These are phyloP conservation scores for Metschnikowia similis DNA, from an alignment of 805 yeast genomes.

Conservation along the genomic window DNA sequence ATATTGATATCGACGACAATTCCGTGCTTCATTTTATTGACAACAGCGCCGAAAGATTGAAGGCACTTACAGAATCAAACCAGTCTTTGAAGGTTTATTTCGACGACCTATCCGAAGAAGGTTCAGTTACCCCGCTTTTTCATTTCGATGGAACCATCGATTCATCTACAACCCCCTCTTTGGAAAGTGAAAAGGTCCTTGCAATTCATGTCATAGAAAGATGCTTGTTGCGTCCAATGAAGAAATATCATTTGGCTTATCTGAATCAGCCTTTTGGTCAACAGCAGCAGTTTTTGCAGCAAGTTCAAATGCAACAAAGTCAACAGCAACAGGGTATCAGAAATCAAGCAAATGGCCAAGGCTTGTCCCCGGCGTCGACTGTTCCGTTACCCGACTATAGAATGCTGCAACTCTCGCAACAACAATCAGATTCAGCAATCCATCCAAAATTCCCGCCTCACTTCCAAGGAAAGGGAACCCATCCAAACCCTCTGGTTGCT, in stretches of 20 bases:
- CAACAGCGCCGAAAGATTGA: conserved; percentile 41
- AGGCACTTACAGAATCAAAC: conserved; percentile 30
- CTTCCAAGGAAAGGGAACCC: conserved; percentile 1
- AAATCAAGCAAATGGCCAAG: neutral
- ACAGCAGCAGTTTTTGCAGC: conserved; percentile 23
- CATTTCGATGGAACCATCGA: conserved; percentile 36
- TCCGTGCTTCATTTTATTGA: conserved; percentile 47
- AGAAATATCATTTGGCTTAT: conserved; percentile 43
- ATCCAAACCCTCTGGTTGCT: neutral
- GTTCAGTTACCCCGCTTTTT: conserved; percentile 42
- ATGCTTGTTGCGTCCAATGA: conserved; percentile 37
- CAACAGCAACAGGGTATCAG: conserved; percentile 4
- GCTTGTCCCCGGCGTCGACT: neutral
- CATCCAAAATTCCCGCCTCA: conserved; percentile 4
- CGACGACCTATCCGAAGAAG: conserved; percentile 23
- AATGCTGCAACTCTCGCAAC: neutral
- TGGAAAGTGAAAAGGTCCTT: conserved; percentile 32
- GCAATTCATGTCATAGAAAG: conserved; percentile 41
- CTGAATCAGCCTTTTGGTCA: conserved; percentile 40
- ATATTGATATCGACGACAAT: conserved; percentile 44
- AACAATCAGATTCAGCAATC: neutral
- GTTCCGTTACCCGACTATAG: neutral
- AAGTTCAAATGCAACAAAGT: conserved; percentile 27
- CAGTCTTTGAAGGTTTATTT: conserved; percentile 40
- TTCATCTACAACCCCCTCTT: conserved; percentile 25